Evolutionary conservation across 495 filamentous ascomycete species (phyloP).

Genomic region (Podospora tetraspora): DNA sequence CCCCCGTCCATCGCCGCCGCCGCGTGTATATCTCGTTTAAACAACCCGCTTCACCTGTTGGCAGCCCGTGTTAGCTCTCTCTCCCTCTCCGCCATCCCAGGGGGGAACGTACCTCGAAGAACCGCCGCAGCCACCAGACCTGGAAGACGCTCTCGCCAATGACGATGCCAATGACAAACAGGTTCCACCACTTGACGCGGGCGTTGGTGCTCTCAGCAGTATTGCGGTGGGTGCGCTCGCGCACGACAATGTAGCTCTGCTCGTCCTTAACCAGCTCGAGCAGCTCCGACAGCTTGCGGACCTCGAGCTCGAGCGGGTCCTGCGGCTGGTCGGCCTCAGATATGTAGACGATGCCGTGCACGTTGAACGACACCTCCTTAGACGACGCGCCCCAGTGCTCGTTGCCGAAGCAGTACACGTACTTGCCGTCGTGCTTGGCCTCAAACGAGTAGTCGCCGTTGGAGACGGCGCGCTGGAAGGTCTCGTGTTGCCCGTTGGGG

Average conservation of each 20-base stretch:
- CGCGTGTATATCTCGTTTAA: constrained; percentile 10
- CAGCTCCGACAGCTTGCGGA: constrained; percentile 78
- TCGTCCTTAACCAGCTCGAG: constrained; percentile 92
- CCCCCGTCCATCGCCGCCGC: not conserved
- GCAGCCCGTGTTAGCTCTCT: not conserved
- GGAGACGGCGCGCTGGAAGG: constrained; percentile 71
- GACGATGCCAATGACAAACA: constrained; percentile 88
- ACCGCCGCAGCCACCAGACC: constrained; percentile 98
- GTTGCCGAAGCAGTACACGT: constrained; percentile 97
- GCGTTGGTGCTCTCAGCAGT: constrained; percentile 97
- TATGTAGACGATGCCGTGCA: constrained; percentile 97
- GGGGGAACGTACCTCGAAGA: constrained; percentile 74
- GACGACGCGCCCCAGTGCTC: constrained; percentile 87
- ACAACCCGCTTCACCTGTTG: constrained; percentile 35
- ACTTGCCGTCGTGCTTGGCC: constrained; percentile 79
- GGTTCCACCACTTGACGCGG: constrained; percentile 98
- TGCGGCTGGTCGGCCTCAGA: constrained; percentile 76
- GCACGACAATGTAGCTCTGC: constrained; percentile 92
- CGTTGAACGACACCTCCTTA: constrained; percentile 98
- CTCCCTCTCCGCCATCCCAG: constrained; percentile 3
- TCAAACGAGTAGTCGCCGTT: constrained; percentile 92
- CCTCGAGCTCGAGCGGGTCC: constrained; percentile 89
- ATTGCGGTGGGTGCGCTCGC: constrained; percentile 93
- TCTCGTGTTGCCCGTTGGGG: constrained; percentile 64
- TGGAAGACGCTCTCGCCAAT: constrained; percentile 93